Base-by-base conservation (phyloP, 1,139 yeast genomes). In the Suhomyces bolitotheri region DNA sequence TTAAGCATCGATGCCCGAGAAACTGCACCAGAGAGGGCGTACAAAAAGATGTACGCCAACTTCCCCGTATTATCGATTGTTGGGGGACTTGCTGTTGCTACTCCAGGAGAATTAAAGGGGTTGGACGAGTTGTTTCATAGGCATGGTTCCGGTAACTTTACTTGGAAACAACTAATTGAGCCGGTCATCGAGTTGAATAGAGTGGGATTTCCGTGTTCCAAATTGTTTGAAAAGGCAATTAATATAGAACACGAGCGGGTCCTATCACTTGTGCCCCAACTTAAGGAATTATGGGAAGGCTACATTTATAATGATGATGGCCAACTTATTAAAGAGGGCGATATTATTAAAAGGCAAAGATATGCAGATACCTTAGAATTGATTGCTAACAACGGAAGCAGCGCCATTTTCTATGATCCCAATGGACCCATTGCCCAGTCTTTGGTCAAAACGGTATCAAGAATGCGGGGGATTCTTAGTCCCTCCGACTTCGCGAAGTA, bases 21-120 rank as follows among this genome's bases (percentile, higher is more conserved):
- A 58, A 76, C 74, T 66, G 96, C 97, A 0, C 97, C 97, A 0
- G 62, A 55, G 3, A 49, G 39, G 4, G 79, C 94, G 3, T 64
- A 64, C 47, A 74, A 75, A 45, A 69, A 82, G 43, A 88, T 90
- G 96, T 90, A 66, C 54, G 64, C 69, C 26, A 63, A 63, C 15
- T 50, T 60, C 32, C 62, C 65, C 0, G 33, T 57, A 0, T 60
- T 70, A 11, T 75, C 95, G 0, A 76, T 77, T 47, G 62, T 80
- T 13, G 97, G 97, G 3, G 97, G 97, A 0, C 64, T 87, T 16
- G 88, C 96, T 0, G 79, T 81, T 12, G 97, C 80, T 1, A 76
- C 84, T 8, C 98, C 97, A 0, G 97, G 97, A 7, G 97, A 92
- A 54, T 53, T 92, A 31, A 81, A 80, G 40, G 97, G 97, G 0